Conservation (phyloP, 2,329 filamentous ascomycete species). For the Fonsecaea nubica region DNA sequence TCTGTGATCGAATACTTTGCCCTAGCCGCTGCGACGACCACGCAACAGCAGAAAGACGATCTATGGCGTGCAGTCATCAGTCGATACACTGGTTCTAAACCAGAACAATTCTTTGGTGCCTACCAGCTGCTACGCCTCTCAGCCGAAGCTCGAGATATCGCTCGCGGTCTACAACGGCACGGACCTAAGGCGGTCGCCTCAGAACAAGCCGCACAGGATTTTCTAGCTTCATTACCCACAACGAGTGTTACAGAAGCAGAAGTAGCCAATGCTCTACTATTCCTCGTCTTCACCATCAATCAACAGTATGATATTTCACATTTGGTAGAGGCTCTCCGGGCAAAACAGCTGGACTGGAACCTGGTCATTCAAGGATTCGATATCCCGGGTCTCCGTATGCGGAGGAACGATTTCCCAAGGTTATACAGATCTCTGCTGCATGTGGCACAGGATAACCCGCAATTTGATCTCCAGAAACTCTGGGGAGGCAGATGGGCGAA, state of each 20-base stretch:
- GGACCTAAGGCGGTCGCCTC: slow-evolving; percentile 78
- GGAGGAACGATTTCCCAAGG: slow-evolving; percentile 78
- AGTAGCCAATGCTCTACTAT: slow-evolving; percentile 80
- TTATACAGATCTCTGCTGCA: slow-evolving; percentile 81
- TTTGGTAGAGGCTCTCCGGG: slow-evolving; percentile 65
- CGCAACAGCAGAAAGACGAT: slow-evolving; percentile 31
- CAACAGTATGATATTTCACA: slow-evolving; percentile 71
- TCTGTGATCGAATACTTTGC: slow-evolving; percentile 37
- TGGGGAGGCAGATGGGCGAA: slow-evolving; percentile 92
- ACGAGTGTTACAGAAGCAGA: slow-evolving; percentile 79
- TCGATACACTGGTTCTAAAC: slow-evolving; percentile 34
- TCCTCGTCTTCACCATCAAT: slow-evolving; percentile 67
- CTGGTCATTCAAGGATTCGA: slow-evolving; percentile 82
- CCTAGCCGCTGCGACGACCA: slow-evolving; percentile 25
- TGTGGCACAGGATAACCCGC: slow-evolving; percentile 66
- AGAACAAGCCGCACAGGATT: slow-evolving; percentile 70
- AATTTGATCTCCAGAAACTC: slow-evolving; percentile 82
- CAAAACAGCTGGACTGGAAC: slow-evolving; percentile 67
- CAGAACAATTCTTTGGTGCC: slow-evolving; percentile 52
- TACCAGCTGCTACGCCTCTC: slow-evolving; percentile 55
- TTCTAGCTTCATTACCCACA: slow-evolving; percentile 62
- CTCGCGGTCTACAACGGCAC: slow-evolving; percentile 71
- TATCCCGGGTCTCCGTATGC: slow-evolving; percentile 75
- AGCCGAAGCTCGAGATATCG: slow-evolving; percentile 55
- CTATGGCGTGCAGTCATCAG: slow-evolving; percentile 30